Base-by-base conservation (phyloP, 139 green algal genomes). In the Auxenochlorella pyrenoidosa region DNA sequence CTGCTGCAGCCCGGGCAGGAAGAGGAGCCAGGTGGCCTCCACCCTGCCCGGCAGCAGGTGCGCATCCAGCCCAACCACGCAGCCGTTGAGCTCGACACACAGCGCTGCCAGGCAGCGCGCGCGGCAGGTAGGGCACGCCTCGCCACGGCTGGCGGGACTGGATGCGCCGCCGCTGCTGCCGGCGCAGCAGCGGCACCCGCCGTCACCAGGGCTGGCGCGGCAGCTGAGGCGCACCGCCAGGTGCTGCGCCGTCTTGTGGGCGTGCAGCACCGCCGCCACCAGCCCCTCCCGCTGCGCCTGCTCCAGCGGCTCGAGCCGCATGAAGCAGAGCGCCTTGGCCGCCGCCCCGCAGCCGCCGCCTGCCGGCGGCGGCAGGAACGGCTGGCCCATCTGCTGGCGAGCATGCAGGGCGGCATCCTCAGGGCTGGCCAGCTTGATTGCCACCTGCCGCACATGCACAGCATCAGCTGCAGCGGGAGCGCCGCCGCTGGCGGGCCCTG, bases 221-320 rank as follows among this genome's bases (percentile, higher is more conserved):
- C n/a, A 79, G 82, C n/a, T 68, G 43, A 79, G 47, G 44, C 82
- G 68, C 68, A 87, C 44, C 32, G 30, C 43, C 44, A 87, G 68
- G n/a, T 71, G 68, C n/a, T 44, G 82, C 22, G 82, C 32, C 68
- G 58, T 44, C n/a, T 87, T 87, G 68, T 87, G 82, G 30, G 82
- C 66, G 34, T 79, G 82, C 82, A 87, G 47, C 44, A 87, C 68
- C 6, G 43, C 82, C 24, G 63, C 60, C n/a, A 34, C 51, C 78
- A 70, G 34, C 44, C 79, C n/a, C 30, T 6, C 38, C 79, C 6
- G 47, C 51, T 71, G 32, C 26, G 8, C 1, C 0, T 40, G 3
- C 40, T 60, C 28, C 40, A 85, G 80, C 3, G 63, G 60, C 30
- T 85, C 80, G 10, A 85, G 43, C 80, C 63, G 32, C 60, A 75